A percentile compares a stretch with the other conserved stretches of the same genome.
phyloP scores from a whole-genome alignment of 2,329 filamentous ascomycete species.

The Fusarium burgessii region DNA sequence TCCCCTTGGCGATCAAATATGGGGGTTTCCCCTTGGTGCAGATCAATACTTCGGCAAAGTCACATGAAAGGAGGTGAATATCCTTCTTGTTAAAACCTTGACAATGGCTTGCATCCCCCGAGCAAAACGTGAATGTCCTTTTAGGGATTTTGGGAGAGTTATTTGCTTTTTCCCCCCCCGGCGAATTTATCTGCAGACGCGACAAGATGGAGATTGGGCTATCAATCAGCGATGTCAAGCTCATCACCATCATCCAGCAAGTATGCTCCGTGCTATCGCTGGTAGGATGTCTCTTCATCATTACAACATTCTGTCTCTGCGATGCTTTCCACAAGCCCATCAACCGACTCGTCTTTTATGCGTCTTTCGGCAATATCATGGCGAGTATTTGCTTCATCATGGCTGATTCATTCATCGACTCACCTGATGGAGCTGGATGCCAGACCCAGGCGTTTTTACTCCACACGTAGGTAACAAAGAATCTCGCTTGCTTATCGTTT shows the following conservation, averaged over 20 bases:
- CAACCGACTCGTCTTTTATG: background rate
- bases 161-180: background rate
- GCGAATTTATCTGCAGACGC: no score
- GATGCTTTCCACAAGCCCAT: conserved; percentile 8
- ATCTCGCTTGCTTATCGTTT: fast-evolving
- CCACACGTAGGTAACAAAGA: background rate
- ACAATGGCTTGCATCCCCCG: fast-evolving
- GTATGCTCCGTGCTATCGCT: conserved; percentile 10
- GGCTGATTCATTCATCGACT: conserved; percentile 5
- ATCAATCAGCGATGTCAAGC: background rate
- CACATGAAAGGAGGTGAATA: background rate
- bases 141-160: background rate
- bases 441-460: conserved; percentile 5
- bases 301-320: conserved; percentile 4
- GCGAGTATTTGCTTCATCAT: conserved; percentile 20
- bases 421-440: background rate
- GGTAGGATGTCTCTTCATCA: conserved; percentile 7
- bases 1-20: conserved; percentile 1
- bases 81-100: background rate
- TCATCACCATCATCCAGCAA: conserved; percentile 17
- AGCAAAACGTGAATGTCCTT: fast-evolving
- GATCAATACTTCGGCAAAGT: background rate
- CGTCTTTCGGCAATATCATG: conserved; percentile 13
- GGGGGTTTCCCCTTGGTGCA: background rate
- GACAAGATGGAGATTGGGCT: background rate